Evolutionary conservation across 2,329 filamentous ascomycete genomes (phyloP), one percentile per base, ranked within the genome.

Genomic region (Talaromyces marneffei): DNA sequence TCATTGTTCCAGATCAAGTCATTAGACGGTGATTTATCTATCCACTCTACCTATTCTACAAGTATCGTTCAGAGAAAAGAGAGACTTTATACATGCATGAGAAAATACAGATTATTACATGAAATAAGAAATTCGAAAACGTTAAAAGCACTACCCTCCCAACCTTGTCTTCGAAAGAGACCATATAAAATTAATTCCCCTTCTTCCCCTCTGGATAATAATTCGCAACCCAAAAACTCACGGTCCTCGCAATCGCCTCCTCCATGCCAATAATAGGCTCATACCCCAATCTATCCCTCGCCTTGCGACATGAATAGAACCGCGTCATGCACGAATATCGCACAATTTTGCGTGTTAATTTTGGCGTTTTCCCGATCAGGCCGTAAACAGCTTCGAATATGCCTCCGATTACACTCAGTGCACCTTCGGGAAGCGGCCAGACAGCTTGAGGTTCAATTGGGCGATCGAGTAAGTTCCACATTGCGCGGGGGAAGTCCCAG

Each of bases 401-500:
- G 7, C 70, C 76, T 27, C 79, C 78, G 42, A 80, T 69, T 5
- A 73, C 63, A 8, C 70, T 70, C 7, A 79, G 69, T 20, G 78
- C 64, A 18, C 70, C 71, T 62, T 78, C 75, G 2, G 77, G 74
- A 20, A 80, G 67, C 20, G 67, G 70, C 72, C 74, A 78, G 33
- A 79, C 75, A 61, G 78, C 66, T 4, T 72, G 54, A 7, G 76
- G 75, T 63, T 78, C 74, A 12, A 80, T 76, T 5, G 76, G 70
- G 42, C 78, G 76, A 39, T 73, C 76, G 27, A 78, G 76, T 27
- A 78, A 66, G 8, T 79, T 81, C 91, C 91, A 97, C 52, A 96
- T 82, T 40, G 87, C 85, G 42, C 90, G 83, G 62, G 89, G 85
- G 72, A 95, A 89, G 75, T 96, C 91, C 86, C 94, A 95, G 76